A percentile compares a stretch with the other conserved stretches of the same genome.
Conservation (phyloP, 1,284 basidiomycete species). For the Rhodotorula sp. region DNA sequence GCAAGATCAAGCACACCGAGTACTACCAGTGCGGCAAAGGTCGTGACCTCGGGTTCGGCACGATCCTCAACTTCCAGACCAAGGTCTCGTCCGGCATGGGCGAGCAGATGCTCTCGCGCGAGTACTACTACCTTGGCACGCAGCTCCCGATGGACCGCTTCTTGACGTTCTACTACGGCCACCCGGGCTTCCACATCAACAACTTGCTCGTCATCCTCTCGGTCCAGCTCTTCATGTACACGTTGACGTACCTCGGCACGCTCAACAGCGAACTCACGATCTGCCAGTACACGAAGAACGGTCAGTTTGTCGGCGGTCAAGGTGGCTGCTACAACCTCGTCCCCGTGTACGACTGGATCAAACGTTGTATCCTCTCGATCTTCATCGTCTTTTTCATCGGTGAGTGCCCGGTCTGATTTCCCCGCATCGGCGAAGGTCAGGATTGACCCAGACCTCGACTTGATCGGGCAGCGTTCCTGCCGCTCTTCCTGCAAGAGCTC, state of each 20-base stretch:
- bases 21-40: constrained; percentile 99
- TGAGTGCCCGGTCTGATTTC: constrained; percentile 7
- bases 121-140: constrained; percentile 99
- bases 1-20: constrained; percentile 97
- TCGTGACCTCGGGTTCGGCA: constrained; percentile 97
- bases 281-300: constrained; percentile 69
- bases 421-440: not conserved
- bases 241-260: constrained; percentile 87
- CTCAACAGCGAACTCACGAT: constrained; percentile 74
- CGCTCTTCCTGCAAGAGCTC: constrained; percentile 86
- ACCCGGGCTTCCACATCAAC: constrained; percentile 99
- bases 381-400: constrained; percentile 92
- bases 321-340: constrained; percentile 86
- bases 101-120: constrained; percentile 97
- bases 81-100: constrained; percentile 99
- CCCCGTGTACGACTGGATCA: constrained; percentile 88
- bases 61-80: constrained; percentile 98
- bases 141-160: constrained; percentile 97
- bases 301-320: constrained; percentile 69
- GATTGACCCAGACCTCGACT: not conserved
- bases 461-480: constrained; percentile 39
- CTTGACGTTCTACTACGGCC: constrained; percentile 99
- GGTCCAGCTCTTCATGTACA: constrained; percentile 79
- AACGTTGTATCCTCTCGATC: constrained; percentile 90
- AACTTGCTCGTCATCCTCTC: constrained; percentile 97